Evolutionary conservation across 495 filamentous ascomycete species (phyloP), one percentile per base, ranked within the genome.

Genomic region (Xylaria nigripes): DNA sequence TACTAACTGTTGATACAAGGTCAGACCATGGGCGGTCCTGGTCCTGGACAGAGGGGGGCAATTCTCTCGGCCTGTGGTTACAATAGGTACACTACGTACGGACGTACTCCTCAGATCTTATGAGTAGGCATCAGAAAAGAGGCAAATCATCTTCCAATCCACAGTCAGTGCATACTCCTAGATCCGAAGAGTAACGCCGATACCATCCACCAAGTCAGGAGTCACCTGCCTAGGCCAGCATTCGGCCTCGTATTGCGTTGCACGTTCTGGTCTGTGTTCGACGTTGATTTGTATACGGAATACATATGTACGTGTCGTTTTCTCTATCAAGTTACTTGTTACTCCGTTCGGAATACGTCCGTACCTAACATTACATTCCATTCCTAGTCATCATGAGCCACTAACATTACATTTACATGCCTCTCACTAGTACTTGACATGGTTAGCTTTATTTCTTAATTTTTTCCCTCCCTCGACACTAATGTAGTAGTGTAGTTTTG

Each of bases 201-300:
- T 21, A 18, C 15, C 21, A 42, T 41, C 36, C 15, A 46, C 48
- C 32, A 41, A 30, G 30, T 22, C 1, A 10, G 48, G 47, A 51
- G 54, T 57, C 54, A 57, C 54, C 54, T 57, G 54, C 54, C 54
- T 57, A 57, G 54, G 54, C 54, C 54, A 57, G 53, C 38, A 45
- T 48, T 55, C 13, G 15, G 16, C 51, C 51, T 43, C 53, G 53
- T 50, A 49, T 55, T 50, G n/a, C n/a, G n/a, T n/a, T n/a, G n/a
- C n/a, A n/a, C n/a, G n/a, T n/a, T n/a, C n/a, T n/a, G n/a, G n/a
- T n/a, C n/a, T n/a, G n/a, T n/a, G n/a, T n/a, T n/a, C 32, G 32
- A 36, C 32, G 32, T 36, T 36, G 32, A n/a, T n/a, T n/a, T n/a
- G n/a, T n/a, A n/a, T n/a, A n/a, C n/a, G n/a, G n/a, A n/a, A n/a